Percentiles rank a stretch among this genome's conserved stretches.
Conservation (phyloP, 805 yeast genomes). For the Spathaspora sp. region DNA sequence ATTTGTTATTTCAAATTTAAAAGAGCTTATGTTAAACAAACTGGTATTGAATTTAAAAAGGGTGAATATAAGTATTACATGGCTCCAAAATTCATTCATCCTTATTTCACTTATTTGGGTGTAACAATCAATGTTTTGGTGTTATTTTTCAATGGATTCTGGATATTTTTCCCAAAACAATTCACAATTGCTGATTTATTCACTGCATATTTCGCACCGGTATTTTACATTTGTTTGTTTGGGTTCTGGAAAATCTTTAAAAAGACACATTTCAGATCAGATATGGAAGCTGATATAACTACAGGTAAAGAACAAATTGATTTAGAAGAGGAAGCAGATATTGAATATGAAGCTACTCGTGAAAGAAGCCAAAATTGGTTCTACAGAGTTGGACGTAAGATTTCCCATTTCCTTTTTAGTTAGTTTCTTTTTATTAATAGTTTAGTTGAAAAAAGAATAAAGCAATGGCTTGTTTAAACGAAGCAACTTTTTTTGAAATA, state of each 20-base stretch:
- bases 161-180: conserved; percentile 37
- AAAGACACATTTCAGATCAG: conserved; percentile 27
- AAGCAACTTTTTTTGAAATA: not conserved
- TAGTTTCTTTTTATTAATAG: too few species aligned
- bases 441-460: too few species aligned
- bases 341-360: conserved; percentile 13
- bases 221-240: conserved; percentile 20
- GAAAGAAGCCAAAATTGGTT: conserved; percentile 19
- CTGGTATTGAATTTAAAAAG: conserved; percentile 13
- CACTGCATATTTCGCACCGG: conserved; percentile 37
- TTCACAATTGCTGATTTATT: conserved; percentile 30
- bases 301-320: conserved; percentile 33
- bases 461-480: too few species aligned
- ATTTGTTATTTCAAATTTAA: conserved; percentile 29
- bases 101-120: conserved; percentile 24
- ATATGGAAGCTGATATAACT: conserved; percentile 29
- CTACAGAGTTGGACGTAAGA: conserved; percentile 10
- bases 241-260: conserved; percentile 31
- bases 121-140: conserved; percentile 18
- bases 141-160: conserved; percentile 38
- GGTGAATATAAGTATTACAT: conserved; percentile 13
- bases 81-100: conserved; percentile 21
- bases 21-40: conserved; percentile 25
- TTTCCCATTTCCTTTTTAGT: not conserved
- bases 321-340: conserved; percentile 29